phyloP scores from a whole-genome alignment of 106 monocot genomes.

The Vanilla planifolia region DNA sequence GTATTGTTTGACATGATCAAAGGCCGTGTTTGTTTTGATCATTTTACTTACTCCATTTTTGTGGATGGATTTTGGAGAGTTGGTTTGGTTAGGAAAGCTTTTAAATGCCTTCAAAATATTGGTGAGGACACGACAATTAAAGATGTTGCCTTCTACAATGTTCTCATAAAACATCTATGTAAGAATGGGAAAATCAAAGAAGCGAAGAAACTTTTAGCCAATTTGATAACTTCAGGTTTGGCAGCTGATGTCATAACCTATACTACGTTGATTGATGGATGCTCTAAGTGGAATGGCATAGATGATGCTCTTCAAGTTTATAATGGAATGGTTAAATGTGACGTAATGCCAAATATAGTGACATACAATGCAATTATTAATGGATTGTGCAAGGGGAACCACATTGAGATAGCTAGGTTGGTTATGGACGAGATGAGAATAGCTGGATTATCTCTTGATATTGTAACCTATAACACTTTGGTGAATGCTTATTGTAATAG shows the following conservation, averaged over 20 bases:
- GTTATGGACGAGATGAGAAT: conserved; percentile 19
- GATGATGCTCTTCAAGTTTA: conserved; percentile 29
- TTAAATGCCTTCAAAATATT: background rate
- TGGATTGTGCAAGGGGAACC: conserved; percentile 26
- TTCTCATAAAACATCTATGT: conserved; percentile 26
- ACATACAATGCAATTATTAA: conserved; percentile 33
- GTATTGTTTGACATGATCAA: conserved; percentile 26
- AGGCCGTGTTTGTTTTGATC: conserved; percentile 10
- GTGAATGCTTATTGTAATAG: conserved; percentile 17
- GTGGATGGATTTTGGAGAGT: conserved; percentile 24
- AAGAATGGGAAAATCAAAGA: conserved; percentile 25
- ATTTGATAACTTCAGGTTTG: conserved; percentile 25
- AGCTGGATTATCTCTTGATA: conserved; percentile 6
- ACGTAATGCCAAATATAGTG: conserved; percentile 21
- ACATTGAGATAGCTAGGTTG: conserved; percentile 11
- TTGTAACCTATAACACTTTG: conserved; percentile 26
- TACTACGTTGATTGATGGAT: conserved; percentile 27
- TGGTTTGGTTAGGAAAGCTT: conserved; percentile 16
- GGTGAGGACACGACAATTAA: conserved; percentile 14
- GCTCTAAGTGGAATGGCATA: conserved; percentile 14
- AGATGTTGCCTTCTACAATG: conserved; percentile 22
- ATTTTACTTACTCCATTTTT: conserved; percentile 25
- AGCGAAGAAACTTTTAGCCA: conserved; percentile 19
- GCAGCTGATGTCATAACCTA: conserved; percentile 30
- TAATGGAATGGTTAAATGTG: conserved; percentile 23